Base-by-base conservation (phyloP, 257 asterid species). In the Solanum clarkiae region DNA sequence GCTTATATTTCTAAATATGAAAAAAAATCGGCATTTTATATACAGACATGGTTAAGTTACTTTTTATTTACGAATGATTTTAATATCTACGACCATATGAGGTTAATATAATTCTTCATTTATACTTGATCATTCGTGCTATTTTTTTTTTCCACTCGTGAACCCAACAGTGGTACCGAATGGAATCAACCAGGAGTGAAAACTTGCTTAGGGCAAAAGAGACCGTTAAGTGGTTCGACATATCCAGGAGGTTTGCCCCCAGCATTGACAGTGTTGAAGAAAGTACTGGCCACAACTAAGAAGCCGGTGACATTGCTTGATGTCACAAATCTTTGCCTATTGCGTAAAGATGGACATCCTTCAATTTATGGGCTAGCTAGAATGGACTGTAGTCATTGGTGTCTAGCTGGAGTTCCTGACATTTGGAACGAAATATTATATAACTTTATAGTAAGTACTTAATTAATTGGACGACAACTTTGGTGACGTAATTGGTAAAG, bases 311-410 rank as follows among this genome's bases (percentile, higher is more conserved):
- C 86, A 59, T 89, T 94, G 69, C 87, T 96, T 10, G 98, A 94
- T 56, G 81, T 94, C 14, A 96, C 98, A 1, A 91, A 92, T 40
- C 98, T 96, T 63, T 96, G 98, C 10, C 84, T 93, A 65, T 72
- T 96, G 84, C 86, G 99, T 24, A 96, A 96, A 91, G 98, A 93
- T 65, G 98, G 97, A 4, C 99, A 96, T 81, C 98, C 99, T 84
- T 94, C 99, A 7, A 84, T 91, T 2, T 96, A 92, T 69, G 99
- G 99, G 57, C 86, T 92, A 0, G 90, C 88, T 1, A 88, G 91
- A 36, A 90, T 90, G 91, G 99, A 96, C 72, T 96, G 98, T 87
- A 96, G 97, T 90, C 99, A 95, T 84, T 95, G 99, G 99, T 94
- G 98, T 77, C 86, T 96, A 47, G 93, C 98, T 0, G 98, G 99